Evolutionary conservation across 192 early-diverging fungal genomes (phyloP), one percentile per base, ranked within the genome.

Genomic region (Umbelopsis vinacea): DNA sequence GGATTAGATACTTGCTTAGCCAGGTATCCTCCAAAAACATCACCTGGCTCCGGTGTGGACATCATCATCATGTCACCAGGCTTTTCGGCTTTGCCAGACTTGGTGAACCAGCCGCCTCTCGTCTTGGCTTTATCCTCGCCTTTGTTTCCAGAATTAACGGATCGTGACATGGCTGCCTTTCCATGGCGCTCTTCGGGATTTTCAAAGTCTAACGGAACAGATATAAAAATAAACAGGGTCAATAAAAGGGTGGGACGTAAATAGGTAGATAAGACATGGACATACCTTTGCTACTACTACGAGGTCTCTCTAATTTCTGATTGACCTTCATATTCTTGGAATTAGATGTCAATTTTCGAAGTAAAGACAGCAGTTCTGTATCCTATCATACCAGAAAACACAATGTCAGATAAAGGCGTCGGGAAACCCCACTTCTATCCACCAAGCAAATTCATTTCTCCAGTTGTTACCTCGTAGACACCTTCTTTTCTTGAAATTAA

Each of bases 11-110:
- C 47, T 21, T 71, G 43, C 21, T 47, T 46, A 11, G 15, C 19
- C 29, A 81, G 50, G 53, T 50, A 75, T n/a, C 79, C 79, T 37
- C 79, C 79, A 74, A 81, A 81, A 1, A 77, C 69, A 74, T 73
- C 72, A 43, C 55, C 54, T 23, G 57, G 57, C 19, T 63, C 57
- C 8, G 57, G 57, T 6, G 57, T 37, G 15, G 57, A 12, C 19
- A 63, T 35, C 5, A 63, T 35, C 5, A 63, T 17, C 29, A 37
- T n/a, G 35, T 63, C 57, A 29, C 26, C 17, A 15, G 57, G 29
- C 33, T 63, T 63, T 17, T 63, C 57, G 26, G 7, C 11, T 63
- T 35, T 29, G 29, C 57, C 57, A 63, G 57, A 63, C 57, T 63
- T 63, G 57, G 57, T 63, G 57, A 63, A 63, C 57, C 57, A 63